These are phyloP conservation scores for Hevea brasiliensis DNA, from an alignment of 345 rosid species.

Conservation along the genomic window DNA sequence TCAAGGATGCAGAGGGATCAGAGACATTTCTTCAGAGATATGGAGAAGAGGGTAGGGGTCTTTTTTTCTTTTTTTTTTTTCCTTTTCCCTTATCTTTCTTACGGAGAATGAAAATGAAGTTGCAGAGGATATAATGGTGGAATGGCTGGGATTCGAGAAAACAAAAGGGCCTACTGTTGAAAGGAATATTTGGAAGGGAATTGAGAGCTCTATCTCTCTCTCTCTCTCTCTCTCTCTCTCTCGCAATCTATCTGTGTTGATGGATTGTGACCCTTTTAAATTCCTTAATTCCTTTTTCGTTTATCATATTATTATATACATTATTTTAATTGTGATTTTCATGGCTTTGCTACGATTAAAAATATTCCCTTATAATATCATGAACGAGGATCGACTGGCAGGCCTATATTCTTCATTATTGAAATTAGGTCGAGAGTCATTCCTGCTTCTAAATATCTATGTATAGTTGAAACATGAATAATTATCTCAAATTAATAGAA, in stretches of 20 bases:
- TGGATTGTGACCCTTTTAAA: conserved; percentile 18
- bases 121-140: conserved; percentile 12
- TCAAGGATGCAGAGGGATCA: conserved; percentile 13
- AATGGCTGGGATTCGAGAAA: conserved; percentile 4
- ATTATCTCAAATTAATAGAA: too few relatives aligned
- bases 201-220: not conserved
- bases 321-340: not conserved
- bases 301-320: not conserved
- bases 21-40: not conserved
- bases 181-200: conserved; percentile 20
- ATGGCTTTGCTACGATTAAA: too few relatives aligned
- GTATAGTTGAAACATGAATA: too few relatives aligned
- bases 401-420: too few relatives aligned
- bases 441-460: too few relatives aligned
- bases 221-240: not conserved
- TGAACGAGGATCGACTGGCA: too few relatives aligned
- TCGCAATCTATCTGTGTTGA: conserved; percentile 11
- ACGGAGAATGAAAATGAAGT: conserved; percentile 6
- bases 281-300: not conserved
- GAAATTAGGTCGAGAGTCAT: too few relatives aligned
- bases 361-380: too few relatives aligned
- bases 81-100: not conserved
- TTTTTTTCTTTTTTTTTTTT: too few relatives aligned
- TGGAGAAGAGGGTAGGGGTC: too few relatives aligned
- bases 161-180: conserved; percentile 8